A percentile compares a stretch with the other conserved stretches of the same genome.
phyloP scores from a whole-genome alignment of 2,329 filamentous ascomycete genomes.

The Arthrobotrys conoides region DNA sequence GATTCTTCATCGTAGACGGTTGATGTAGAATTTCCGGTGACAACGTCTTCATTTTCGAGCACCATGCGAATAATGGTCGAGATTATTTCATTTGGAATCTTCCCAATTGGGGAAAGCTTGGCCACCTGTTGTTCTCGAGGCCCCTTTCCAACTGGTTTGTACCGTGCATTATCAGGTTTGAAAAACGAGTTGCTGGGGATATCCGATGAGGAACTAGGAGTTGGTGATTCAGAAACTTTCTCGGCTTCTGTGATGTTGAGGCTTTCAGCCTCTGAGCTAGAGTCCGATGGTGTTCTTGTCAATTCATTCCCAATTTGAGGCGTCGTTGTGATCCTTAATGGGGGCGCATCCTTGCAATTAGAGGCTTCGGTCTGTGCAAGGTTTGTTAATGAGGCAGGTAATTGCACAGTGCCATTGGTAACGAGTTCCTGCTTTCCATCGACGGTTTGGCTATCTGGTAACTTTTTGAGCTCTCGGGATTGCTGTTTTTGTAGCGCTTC shows the following conservation, averaged over 20 bases:
- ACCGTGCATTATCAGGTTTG: conserved; percentile 45
- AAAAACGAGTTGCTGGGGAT: conserved; percentile 13
- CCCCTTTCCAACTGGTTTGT: conserved; percentile 29
- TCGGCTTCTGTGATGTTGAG: background rate
- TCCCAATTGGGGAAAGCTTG: conserved; percentile 12
- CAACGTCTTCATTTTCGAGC: conserved; percentile 6
- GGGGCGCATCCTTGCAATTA: background rate
- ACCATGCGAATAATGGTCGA: conserved; percentile 34
- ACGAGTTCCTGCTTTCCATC: background rate
- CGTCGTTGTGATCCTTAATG: background rate
- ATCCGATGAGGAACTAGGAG: background rate
- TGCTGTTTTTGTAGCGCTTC: background rate
- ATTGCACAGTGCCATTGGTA: too few species aligned
- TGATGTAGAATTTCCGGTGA: background rate
- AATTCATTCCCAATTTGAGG: background rate
- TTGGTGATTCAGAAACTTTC: background rate
- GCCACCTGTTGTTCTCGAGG: background rate
- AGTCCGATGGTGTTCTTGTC: background rate
- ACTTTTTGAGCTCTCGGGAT: background rate
- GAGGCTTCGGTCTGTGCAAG: background rate
- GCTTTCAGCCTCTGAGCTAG: background rate
- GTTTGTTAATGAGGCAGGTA: background rate
- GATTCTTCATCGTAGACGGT: conserved; percentile 43
- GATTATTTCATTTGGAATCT: conserved; percentile 42
- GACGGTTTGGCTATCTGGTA: background rate